Evolutionary conservation across 2,329 filamentous ascomycete species (phyloP).

Genomic region (Rhynchosporium secalis): DNA sequence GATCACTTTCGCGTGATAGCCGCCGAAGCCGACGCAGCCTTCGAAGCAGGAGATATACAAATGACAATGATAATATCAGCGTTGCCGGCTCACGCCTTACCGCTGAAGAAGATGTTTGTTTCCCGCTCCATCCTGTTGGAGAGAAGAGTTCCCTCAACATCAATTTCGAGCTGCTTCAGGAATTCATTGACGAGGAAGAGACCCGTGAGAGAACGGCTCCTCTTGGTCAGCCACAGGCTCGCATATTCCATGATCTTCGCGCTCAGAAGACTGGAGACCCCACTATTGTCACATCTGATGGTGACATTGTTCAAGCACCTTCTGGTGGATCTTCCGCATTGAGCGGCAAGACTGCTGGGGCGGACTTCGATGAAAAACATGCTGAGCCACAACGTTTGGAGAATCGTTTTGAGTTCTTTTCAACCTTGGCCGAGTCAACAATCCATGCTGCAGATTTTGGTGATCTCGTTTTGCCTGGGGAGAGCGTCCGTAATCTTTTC

Average conservation of each 20-base stretch:
- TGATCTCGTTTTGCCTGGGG: conserved; percentile 83
- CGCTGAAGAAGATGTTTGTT: conserved; percentile 86
- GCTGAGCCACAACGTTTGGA: conserved; percentile 34
- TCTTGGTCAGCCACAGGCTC: conserved; percentile 36
- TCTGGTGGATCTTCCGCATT: conserved; percentile 46
- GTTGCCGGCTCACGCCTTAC: conserved; percentile 66
- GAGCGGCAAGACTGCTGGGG: conserved; percentile 49
- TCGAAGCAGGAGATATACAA: conserved; percentile 58
- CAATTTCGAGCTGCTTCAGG: conserved; percentile 92
- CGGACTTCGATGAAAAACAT: conserved; percentile 22
- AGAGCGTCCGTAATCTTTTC: conserved; percentile 87
- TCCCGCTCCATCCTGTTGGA: conserved; percentile 66
- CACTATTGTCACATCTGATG: conserved; percentile 48
- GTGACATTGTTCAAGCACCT: conserved; percentile 57
- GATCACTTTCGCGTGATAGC: conserved; percentile 70
- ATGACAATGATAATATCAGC: conserved; percentile 62
- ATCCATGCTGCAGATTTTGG: conserved; percentile 89
- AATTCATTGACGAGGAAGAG: conserved; percentile 73
- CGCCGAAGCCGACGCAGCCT: conserved; percentile 56
- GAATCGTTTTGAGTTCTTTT: conserved; percentile 92
- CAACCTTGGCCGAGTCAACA: conserved; percentile 88
- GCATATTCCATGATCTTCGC: conserved; percentile 39
- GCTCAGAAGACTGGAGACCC: conserved; percentile 24
- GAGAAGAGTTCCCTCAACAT: conserved; percentile 79
- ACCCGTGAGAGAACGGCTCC: conserved; percentile 45